Base-by-base conservation (phyloP, 1,284 basidiomycete species). In the Abortiporus biennis region DNA sequence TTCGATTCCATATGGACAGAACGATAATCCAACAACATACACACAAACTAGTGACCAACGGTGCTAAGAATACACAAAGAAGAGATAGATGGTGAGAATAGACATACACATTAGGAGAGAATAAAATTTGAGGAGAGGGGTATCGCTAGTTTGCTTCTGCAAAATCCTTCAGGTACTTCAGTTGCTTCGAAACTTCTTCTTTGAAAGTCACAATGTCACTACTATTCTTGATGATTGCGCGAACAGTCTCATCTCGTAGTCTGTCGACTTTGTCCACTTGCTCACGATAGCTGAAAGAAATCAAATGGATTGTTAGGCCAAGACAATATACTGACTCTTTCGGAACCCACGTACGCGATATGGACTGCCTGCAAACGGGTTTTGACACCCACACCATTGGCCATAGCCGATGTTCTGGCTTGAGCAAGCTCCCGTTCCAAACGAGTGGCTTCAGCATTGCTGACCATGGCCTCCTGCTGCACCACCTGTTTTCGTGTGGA, bases 201-300 rank as follows among this genome's bases (percentile, higher is more conserved):
- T 87, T 87, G 67, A 88, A 87, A 52, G 76, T 70, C 20, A 78
- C 80, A 34, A 86, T 83, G 43, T 89, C 85, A 48, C 81, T 82
- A 54, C 80, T 82, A 58, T 80, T 87, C 67, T 86, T 87, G 47
- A 85, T 72, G 47, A 89, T 85, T n/a, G 80, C 80, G 1, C 83
- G 75, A 30, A 85, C 74, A 0, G 82, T 85, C 49, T 87, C 85
- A 44, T 89, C 84, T 50, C 77, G 80, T 19, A 88, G 56, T 36
- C 80, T 71, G 40, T 73, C 72, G 17, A 83, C 75, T 52, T 81
- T 84, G 48, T 84, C 82, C 8, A 85, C 62, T 54, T 89, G 85
- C 55, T 89, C 85, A 47, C 77, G 76, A 55, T 85, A 81, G 40
- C 85, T 88, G 54, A 32, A 23, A 43, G 27, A 29, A 30, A 11